Conservation (phyloP, 2,329 filamentous ascomycete species). For the Scytalidium lignicola region DNA sequence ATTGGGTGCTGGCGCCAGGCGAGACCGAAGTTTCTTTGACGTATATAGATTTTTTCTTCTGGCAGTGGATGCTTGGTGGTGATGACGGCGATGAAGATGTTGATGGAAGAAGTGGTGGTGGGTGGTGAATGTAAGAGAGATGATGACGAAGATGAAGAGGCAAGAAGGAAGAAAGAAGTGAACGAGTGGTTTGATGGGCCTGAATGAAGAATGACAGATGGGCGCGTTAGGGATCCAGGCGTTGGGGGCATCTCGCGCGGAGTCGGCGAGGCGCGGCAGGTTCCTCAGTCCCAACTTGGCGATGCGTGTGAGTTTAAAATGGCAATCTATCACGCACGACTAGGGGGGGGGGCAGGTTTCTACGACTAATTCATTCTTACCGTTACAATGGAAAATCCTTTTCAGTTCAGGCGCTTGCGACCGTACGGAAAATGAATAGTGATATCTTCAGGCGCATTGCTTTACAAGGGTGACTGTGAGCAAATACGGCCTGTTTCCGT, state of each 20-base stretch:
- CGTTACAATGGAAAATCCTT: background rate
- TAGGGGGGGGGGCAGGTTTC: background rate
- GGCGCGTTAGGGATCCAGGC: background rate
- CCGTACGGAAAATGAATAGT: too few species aligned
- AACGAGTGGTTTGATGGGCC: slow-evolving; percentile 2
- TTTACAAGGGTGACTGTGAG: too few species aligned
- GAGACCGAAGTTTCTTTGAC: background rate
- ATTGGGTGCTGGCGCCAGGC: background rate
- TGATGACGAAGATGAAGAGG: background rate
- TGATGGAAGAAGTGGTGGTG: background rate
- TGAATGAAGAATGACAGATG: slow-evolving; percentile 2
- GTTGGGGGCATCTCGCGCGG: slow-evolving; percentile 3
- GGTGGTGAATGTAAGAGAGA: background rate
- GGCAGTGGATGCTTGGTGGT: background rate
- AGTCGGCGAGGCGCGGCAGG: slow-evolving; percentile 3
- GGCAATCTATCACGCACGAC: background rate
- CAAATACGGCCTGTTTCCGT: too few species aligned
- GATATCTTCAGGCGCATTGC: too few species aligned
- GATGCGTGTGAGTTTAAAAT: background rate
- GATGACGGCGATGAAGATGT: slow-evolving; percentile 1
- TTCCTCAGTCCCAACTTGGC: background rate
- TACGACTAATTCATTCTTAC: too few species aligned
- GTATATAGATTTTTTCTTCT: background rate
- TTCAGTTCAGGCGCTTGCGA: too few species aligned
- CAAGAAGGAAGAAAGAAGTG: background rate